phyloP scores from a whole-genome alignment of 495 filamentous ascomycete genomes.

The Wilcoxina mikolae region DNA sequence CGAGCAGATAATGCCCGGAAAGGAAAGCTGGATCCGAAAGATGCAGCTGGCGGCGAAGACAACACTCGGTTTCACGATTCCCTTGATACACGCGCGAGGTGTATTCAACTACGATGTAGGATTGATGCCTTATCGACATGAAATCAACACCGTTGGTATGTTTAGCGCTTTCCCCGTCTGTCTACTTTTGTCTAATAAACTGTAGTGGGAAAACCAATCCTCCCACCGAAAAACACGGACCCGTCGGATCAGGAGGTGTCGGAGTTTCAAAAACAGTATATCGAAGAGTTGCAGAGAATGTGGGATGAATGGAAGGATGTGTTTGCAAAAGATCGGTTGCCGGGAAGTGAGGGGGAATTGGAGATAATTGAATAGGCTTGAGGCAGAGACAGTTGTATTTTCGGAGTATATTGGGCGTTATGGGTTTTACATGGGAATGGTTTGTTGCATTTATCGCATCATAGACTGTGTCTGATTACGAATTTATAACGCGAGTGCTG shows the following conservation, averaged over 20 bases:
- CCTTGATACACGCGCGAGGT: conserved; percentile 75
- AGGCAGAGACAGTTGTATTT: neutral
- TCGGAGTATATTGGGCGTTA: neutral
- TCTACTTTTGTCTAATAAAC: neutral
- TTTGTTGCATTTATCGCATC: neutral
- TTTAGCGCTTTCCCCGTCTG: neutral
- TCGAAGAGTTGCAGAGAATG: conserved; percentile 59
- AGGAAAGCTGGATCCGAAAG: conserved; percentile 58
- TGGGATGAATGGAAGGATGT: conserved; percentile 83
- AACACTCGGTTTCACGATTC: conserved; percentile 80
- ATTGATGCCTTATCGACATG: conserved; percentile 77
- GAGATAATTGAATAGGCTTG: conserved; percentile 52
- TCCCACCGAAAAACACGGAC: conserved; percentile 28
- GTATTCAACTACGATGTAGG: conserved; percentile 98
- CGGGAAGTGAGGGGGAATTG: conserved; percentile 44
- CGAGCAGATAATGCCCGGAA: conserved; percentile 59
- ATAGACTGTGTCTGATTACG: neutral
- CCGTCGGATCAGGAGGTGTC: conserved; percentile 58
- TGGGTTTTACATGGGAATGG: neutral
- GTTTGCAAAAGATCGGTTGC: conserved; percentile 52
- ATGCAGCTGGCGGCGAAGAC: conserved; percentile 69
- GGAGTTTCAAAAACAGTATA: conserved; percentile 60
- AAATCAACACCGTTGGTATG: conserved; percentile 62
- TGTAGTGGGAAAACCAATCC: conserved; percentile 16
- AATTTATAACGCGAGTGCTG: neutral